Conservation (phyloP, 2,329 filamentous ascomycete species). For the Cercospora berteroae region DNA sequence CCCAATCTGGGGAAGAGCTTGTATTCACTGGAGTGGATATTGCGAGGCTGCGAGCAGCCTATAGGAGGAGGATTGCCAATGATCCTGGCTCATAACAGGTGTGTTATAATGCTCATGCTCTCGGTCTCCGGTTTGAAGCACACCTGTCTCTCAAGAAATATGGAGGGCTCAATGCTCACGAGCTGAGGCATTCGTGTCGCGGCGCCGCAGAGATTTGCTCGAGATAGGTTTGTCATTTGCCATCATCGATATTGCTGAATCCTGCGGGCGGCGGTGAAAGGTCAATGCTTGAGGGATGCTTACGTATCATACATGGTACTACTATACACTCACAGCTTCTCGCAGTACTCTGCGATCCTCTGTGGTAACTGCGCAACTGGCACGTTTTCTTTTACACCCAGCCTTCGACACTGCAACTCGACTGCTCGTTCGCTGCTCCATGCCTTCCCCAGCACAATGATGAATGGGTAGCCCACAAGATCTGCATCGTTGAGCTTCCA, state of each 20-base stretch:
- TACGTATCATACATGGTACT: neutral
- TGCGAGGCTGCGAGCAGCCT: neutral
- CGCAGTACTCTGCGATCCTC: constrained; percentile 20
- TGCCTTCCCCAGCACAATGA: constrained; percentile 72
- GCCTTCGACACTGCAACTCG: constrained; percentile 75
- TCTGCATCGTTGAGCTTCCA: constrained; percentile 94
- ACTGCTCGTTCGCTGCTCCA: constrained; percentile 59
- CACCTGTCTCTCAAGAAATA: neutral
- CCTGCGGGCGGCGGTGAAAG: neutral
- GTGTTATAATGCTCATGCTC: neutral
- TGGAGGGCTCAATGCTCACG: neutral
- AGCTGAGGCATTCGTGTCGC: neutral
- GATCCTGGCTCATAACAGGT: neutral
- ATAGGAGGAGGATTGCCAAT: neutral
- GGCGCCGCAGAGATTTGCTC: neutral
- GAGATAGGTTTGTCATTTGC: no score
- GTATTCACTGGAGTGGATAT: neutral
- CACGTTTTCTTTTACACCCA: constrained; percentile 57
- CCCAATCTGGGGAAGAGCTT: neutral
- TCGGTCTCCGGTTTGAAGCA: neutral
- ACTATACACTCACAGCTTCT: constrained; percentile 16
- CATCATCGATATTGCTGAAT: no score
- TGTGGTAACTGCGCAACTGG: constrained; percentile 13
- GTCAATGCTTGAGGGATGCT: neutral
- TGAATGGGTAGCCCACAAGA: constrained; percentile 79